Base-by-base conservation (phyloP, 805 yeast genomes). In the Ogataea minuta region DNA sequence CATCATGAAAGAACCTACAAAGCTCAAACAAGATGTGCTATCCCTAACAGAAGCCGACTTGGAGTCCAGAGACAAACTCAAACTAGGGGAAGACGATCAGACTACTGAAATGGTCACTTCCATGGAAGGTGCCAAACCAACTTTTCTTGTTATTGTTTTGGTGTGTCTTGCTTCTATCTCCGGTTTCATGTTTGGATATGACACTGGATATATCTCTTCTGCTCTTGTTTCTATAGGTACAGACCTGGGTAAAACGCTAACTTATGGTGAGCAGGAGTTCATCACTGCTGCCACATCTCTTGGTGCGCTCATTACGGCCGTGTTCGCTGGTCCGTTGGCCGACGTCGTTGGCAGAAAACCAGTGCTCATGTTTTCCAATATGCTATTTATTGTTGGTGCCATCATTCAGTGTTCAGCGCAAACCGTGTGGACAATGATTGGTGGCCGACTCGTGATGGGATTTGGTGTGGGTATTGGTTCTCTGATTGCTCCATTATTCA, bases 381-480 rank as follows among this genome's bases (percentile, higher is more conserved):
- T 84, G 3, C 66, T 91, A 54, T 91, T 93, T 57, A 70, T 91
- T 17, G 68, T 85, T 26, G 99, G 99, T 44, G 87, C 95, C 14
- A 74, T 77, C 30, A 67, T 90, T 43, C 99, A 91, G 67, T 77
- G 93, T 43, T 85, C 82, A 21, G 79, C 97, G 7, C 76, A 77
- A 39, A 69, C 81, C 4, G 81, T 88, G 44, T 87, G 96, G 95
- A 80, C 84, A 31, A 91, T 91, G 98, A 81, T 87, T 47, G 80
- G 68, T 10, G 99, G 98, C 30, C 76, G 98, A 60, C 82, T 93
- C 49, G 70, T 91, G 33, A 85, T 93, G 83, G 99, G 99, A 12
- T 85, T 86, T 63, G 98, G 96, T 53, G 97, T 91, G 19, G 99
- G 99, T 51, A 75, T 86, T 39, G 98, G 97, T 1, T 89, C 97